Evolutionary conservation across 2,329 filamentous ascomycete species (phyloP).

Genomic region (Aspergillus ustus): DNA sequence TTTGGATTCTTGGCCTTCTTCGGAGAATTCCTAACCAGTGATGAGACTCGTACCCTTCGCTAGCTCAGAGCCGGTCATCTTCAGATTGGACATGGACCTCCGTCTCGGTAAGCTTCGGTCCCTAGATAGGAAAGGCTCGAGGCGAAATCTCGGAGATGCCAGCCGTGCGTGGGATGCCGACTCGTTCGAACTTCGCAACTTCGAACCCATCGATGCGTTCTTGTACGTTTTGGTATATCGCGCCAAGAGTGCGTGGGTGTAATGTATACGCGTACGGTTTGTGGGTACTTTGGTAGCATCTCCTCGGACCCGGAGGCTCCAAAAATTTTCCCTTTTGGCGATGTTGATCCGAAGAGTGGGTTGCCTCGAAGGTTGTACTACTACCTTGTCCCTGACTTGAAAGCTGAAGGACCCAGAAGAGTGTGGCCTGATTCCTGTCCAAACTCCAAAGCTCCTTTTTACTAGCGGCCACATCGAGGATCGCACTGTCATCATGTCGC

Average conservation of each 20-base stretch:
- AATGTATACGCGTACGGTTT: neutral
- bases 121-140: constrained; percentile 14
- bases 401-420: neutral
- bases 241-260: constrained; percentile 4
- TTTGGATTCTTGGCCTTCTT: constrained; percentile 4
- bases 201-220: neutral
- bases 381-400: neutral
- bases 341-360: constrained; percentile 1
- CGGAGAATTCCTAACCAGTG: constrained; percentile 20
- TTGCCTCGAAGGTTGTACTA: neutral
- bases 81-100: neutral
- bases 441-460: neutral
- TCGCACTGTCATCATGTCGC: constrained; percentile 15
- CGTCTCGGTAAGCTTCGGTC: neutral
- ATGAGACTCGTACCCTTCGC: constrained; percentile 1
- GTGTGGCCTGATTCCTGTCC: constrained; percentile 2
- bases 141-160: constrained; percentile 17
- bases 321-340: neutral
- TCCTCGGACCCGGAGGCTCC: neutral
- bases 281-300: neutral
- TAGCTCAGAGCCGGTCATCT: neutral
- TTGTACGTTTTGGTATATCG: neutral
- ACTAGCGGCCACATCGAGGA: constrained; percentile 5
- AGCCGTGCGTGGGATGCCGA: constrained; percentile 3
- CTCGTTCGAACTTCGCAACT: neutral